A percentile compares a stretch with the other conserved stretches of the same genome.
These are phyloP conservation scores for Cordyceps fumosorosea DNA, from an alignment of 2,329 filamentous ascomycete species.

Conservation along the genomic window DNA sequence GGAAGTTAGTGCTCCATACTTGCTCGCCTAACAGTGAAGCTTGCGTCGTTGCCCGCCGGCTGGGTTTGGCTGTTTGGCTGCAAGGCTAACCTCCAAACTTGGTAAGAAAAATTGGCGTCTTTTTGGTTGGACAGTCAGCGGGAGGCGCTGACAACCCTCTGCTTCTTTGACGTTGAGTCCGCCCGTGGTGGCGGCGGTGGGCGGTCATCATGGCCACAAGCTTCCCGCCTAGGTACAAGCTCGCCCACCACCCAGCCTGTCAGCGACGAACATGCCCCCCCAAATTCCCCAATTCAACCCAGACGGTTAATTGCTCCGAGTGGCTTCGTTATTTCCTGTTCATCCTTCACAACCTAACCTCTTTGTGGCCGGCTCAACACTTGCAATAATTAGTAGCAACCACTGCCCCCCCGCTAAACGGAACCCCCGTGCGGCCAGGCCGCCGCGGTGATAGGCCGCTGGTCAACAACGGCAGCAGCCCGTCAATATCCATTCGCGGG, in stretches of 20 bases:
- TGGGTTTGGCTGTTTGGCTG: no score
- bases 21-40: no score
- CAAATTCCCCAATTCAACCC: not conserved
- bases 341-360: no score
- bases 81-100: no score
- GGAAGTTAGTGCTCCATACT: no score
- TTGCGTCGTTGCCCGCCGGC: no score
- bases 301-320: no score
- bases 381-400: not conserved
- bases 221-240: not conserved
- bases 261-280: not conserved
- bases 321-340: no score
- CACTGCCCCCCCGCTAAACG: not conserved
- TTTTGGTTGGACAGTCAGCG: no score
- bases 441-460: conserved; percentile 3
- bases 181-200: not conserved
- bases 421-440: conserved; percentile 1
- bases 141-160: not conserved
- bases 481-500: not conserved
- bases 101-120: no score
- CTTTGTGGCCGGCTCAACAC: not conserved
- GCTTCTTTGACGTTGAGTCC: not conserved
- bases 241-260: not conserved
- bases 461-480: not conserved
- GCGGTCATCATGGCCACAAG: not conserved